These are phyloP conservation scores for Didymella glomerata DNA, from an alignment of 2,329 filamentous ascomycete species.

Conservation along the genomic window DNA sequence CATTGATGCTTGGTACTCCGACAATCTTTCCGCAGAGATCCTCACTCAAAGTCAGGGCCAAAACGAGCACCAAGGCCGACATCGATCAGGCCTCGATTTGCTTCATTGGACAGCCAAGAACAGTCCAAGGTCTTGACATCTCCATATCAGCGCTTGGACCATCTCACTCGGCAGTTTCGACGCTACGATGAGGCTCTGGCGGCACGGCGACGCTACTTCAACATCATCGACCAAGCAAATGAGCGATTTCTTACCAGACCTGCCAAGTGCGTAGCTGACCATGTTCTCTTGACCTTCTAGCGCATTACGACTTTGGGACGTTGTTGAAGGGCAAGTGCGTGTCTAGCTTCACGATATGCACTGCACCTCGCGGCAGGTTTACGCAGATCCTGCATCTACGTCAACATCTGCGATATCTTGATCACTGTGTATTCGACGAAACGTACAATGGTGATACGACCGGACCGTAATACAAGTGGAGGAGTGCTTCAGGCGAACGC, in stretches of 20 bases:
- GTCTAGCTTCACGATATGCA: slow-evolving; percentile 11
- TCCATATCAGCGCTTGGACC: slow-evolving; percentile 12
- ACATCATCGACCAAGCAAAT: slow-evolving; percentile 12
- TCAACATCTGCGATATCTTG: background rate
- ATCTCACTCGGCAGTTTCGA: slow-evolving; percentile 11
- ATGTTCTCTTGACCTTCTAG: slow-evolving; percentile 26
- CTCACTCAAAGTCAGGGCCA: slow-evolving; percentile 12
- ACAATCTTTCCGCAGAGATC: slow-evolving; percentile 26
- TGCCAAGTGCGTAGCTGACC: slow-evolving; percentile 15
- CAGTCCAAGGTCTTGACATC: slow-evolving; percentile 18
- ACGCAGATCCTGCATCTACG: background rate
- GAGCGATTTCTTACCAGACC: slow-evolving; percentile 12
- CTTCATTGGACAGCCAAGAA: slow-evolving; percentile 26
- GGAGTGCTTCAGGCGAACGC: background rate
- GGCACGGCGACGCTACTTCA: slow-evolving; percentile 11
- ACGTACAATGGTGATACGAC: background rate
- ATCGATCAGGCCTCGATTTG: slow-evolving; percentile 12
- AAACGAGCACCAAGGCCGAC: slow-evolving; percentile 19
- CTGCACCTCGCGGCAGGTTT: slow-evolving; percentile 8
- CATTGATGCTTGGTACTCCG: slow-evolving; percentile 26
- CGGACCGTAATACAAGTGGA: background rate
- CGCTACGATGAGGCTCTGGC: slow-evolving; percentile 22
- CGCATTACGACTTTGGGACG: slow-evolving; percentile 19
- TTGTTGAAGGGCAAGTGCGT: background rate
- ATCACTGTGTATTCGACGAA: background rate